phyloP scores from a whole-genome alignment of 208 protist species.

The Trypanosoma brucei region DNA sequence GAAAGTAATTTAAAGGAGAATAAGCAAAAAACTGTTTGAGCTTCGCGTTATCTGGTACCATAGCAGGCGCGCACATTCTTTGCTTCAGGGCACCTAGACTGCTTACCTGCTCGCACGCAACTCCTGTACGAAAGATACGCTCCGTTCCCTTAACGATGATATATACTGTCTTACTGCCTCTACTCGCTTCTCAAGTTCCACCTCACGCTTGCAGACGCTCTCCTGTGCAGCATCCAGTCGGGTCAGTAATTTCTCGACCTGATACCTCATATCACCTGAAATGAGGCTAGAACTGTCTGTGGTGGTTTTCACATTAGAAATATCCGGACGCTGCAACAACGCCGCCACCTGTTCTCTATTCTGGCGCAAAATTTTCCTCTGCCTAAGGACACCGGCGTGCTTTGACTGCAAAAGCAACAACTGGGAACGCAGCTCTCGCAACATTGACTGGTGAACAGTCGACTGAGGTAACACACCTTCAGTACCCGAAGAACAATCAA shows the following conservation, averaged over 20 bases:
- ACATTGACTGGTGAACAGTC: slow-evolving; percentile 13
- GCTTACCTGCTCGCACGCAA: not conserved
- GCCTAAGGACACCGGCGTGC: slow-evolving; percentile 19
- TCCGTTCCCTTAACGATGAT: slow-evolving; percentile 9
- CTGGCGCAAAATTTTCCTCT: slow-evolving; percentile 20
- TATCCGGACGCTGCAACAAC: slow-evolving; percentile 7
- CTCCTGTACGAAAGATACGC: not conserved
- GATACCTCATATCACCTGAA: slow-evolving; percentile 1
- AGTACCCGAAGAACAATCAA: too few relatives aligned
- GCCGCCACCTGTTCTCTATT: slow-evolving; percentile 24
- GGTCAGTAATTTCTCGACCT: slow-evolving; percentile 14
- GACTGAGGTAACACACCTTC: not conserved
- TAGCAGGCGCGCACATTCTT: not conserved
- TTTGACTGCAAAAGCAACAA: slow-evolving; percentile 23
- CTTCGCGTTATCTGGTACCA: too few relatives aligned
- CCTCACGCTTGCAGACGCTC: slow-evolving; percentile 20
- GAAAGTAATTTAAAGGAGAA: too few relatives aligned
- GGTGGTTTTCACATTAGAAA: not conserved
- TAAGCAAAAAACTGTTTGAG: too few relatives aligned
- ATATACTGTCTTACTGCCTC: slow-evolving; percentile 31
- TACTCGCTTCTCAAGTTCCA: slow-evolving; percentile 20
- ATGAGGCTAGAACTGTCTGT: not conserved
- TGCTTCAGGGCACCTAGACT: not conserved
- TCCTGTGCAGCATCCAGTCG: slow-evolving; percentile 26
- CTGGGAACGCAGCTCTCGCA: slow-evolving; percentile 21